Base-by-base conservation (phyloP, 2,329 filamentous ascomycete genomes). In the Fusarium multiceps region DNA sequence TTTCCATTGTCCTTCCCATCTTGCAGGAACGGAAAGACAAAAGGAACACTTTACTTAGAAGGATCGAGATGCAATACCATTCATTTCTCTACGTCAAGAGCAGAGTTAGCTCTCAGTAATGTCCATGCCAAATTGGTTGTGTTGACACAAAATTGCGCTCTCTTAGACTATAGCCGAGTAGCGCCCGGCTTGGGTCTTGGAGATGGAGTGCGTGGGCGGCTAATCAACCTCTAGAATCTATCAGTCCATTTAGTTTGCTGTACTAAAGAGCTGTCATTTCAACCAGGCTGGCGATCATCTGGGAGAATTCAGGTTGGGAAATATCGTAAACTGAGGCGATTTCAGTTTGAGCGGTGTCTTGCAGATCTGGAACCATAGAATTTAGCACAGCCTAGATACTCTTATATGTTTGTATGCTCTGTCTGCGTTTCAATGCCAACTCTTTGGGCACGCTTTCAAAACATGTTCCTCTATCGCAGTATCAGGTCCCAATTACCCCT, bases 111-210 rank as follows among this genome's bases (percentile, higher is more conserved):
- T 16, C 23, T 58, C 40, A 42, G 46, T 34, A 46, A 50, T 27
- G 21, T 21, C 23, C 27, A 55, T 48, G 43, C 21, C 34, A 64
- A 42, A 55, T 51, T 54, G 49, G 58, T 30, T 41, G 51, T 28
- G 12, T 55, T 53, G 40, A 25, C 43, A 21, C 54, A 58, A 72
- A 25, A 72, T 71, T 72, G 41, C 50, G 48, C 56, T 56, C 51
- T 43, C 50, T 46, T 57, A n/a, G 55, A 55, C 57, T 27, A 54
- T 59, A 45, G 27, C 57, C 61, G 23, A 60, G 43, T 47, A 51
- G 45, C 55, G 50, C 37, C 47, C 56, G 47, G 61, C 20, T 34
- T 37, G 23, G 55, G n/a, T 51, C 30, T 57, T 55, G 32, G 32
- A 12, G 48, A 51, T 40, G 21, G 48, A 51, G 50, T 28, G 41